phyloP scores from a whole-genome alignment of 179 eudicot species.

The Gypsophila paniculata region DNA sequence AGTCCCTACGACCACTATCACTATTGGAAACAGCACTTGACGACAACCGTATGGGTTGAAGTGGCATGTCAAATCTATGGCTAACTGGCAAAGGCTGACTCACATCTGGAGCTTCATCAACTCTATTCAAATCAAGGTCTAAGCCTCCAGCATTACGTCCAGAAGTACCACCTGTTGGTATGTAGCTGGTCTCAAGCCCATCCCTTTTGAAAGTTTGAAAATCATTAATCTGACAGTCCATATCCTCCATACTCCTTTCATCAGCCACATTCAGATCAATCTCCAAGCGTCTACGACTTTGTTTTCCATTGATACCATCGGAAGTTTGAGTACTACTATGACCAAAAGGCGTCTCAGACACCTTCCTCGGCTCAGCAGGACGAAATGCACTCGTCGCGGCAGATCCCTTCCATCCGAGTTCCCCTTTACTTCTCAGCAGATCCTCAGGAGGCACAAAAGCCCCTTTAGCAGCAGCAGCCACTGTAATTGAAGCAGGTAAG shows the following conservation, averaged over 20 bases:
- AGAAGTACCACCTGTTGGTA: slow-evolving; percentile 16
- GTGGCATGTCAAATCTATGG: slow-evolving; percentile 28
- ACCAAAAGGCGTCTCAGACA: slow-evolving; percentile 32
- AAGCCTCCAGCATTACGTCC: slow-evolving; percentile 41
- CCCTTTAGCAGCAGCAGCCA: slow-evolving; percentile 86
- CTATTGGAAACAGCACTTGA: slow-evolving; percentile 32
- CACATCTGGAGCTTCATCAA: slow-evolving; percentile 58
- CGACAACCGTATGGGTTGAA: slow-evolving; percentile 26
- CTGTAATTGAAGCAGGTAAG: slow-evolving; percentile 58
- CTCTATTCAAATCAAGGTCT: slow-evolving; percentile 75
- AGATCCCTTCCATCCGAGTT: slow-evolving; percentile 91
- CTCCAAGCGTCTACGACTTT: slow-evolving; percentile 44
- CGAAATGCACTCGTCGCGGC: slow-evolving; percentile 98
- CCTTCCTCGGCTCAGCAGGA: slow-evolving; percentile 86
- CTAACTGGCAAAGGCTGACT: slow-evolving; percentile 33
- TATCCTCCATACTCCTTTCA: slow-evolving; percentile 40
- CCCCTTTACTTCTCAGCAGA: slow-evolving; percentile 56
- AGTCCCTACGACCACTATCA: slow-evolving; percentile 54
- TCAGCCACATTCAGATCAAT: slow-evolving; percentile 82
- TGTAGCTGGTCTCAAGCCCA: slow-evolving; percentile 7
- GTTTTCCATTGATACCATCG: slow-evolving; percentile 40
- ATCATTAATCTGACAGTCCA: slow-evolving; percentile 20
- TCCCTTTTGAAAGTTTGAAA: slow-evolving; percentile 13
- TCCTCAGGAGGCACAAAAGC: slow-evolving; percentile 77
- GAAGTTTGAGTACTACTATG: slow-evolving; percentile 23